Conservation (phyloP, 2,329 filamentous ascomycete genomes). For the Penicillium crustosum region DNA sequence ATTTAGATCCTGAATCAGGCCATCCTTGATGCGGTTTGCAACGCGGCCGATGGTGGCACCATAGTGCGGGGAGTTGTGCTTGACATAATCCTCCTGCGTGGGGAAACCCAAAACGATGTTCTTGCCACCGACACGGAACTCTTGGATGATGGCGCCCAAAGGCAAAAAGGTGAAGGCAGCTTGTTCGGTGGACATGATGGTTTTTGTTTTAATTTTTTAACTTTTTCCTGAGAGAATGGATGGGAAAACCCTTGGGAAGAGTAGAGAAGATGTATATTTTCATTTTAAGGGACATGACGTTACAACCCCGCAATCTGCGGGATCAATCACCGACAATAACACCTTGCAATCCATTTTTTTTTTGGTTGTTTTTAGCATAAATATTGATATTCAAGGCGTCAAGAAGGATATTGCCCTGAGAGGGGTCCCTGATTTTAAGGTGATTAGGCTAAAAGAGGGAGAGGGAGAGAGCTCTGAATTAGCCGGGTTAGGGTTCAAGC, state of each 20-base stretch:
- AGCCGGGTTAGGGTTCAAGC: background rate
- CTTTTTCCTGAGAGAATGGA: background rate
- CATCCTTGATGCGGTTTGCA: conserved; percentile 76
- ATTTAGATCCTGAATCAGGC: conserved; percentile 71
- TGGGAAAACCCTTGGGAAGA: background rate
- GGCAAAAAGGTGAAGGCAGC: conserved; percentile 46
- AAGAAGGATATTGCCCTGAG: background rate
- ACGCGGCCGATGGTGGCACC: conserved; percentile 87
- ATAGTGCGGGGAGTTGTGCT: conserved; percentile 77
- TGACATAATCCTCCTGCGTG: conserved; percentile 69
- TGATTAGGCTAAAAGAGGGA: conserved; percentile 2
- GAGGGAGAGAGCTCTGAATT: background rate
- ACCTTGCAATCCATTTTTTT: background rate
- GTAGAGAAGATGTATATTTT: background rate
- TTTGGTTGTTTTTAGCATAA: conserved; percentile 8
- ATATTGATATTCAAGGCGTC: background rate
- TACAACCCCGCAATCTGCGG: conserved; percentile 24
- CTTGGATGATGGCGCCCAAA: conserved; percentile 56
- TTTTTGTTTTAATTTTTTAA: background rate
- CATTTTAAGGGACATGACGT: conserved; percentile 19
- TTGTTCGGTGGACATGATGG: conserved; percentile 30
- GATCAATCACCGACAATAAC: conserved; percentile 16
- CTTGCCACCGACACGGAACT: conserved; percentile 71
- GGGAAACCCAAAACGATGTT: conserved; percentile 92
- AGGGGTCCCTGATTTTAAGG: background rate